A percentile compares a stretch with the other conserved stretches of the same genome.
Evolutionary conservation across 2,329 filamentous ascomycete genomes (phyloP).

Genomic region (Phymatotrichopsis omnivora): DNA sequence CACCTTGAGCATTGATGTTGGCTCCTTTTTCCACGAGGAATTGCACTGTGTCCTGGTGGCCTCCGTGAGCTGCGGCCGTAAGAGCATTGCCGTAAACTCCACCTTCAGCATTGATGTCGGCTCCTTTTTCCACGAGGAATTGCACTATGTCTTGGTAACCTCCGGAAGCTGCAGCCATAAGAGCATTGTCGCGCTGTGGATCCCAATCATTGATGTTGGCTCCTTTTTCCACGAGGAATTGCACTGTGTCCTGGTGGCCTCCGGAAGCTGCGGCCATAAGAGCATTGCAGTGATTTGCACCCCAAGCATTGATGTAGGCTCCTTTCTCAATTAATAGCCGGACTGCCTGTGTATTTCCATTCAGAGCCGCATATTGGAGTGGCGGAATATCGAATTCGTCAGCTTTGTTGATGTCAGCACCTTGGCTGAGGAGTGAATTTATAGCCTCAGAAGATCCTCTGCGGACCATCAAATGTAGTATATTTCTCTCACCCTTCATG

Average conservation of each 20-base stretch:
- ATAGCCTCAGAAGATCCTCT: too few species aligned
- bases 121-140: neutral
- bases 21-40: neutral
- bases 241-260: too few species aligned
- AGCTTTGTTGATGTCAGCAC: neutral
- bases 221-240: too few species aligned
- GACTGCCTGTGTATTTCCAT: too few species aligned
- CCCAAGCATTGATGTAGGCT: too few species aligned
- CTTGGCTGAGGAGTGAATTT: conserved; percentile 1
- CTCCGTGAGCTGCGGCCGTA: neutral
- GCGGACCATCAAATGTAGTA: too few species aligned
- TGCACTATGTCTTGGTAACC: neutral
- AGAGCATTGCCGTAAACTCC: conserved; percentile 1
- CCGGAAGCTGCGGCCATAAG: too few species aligned
- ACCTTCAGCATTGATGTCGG: conserved; percentile 7
- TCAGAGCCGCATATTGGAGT: too few species aligned
- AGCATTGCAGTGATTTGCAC: too few species aligned
- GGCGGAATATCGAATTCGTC: too few species aligned
- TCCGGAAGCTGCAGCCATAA: neutral
- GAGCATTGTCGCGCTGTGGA: neutral
- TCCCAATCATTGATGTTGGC: conserved; percentile 7
- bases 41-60: neutral
- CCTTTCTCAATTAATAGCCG: too few species aligned
- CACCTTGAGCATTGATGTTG: neutral
- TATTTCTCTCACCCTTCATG: too few species aligned